These are phyloP conservation scores for Chalciporus pseudorubinellus DNA, from an alignment of 768 basidiomycete species.

Conservation along the genomic window DNA sequence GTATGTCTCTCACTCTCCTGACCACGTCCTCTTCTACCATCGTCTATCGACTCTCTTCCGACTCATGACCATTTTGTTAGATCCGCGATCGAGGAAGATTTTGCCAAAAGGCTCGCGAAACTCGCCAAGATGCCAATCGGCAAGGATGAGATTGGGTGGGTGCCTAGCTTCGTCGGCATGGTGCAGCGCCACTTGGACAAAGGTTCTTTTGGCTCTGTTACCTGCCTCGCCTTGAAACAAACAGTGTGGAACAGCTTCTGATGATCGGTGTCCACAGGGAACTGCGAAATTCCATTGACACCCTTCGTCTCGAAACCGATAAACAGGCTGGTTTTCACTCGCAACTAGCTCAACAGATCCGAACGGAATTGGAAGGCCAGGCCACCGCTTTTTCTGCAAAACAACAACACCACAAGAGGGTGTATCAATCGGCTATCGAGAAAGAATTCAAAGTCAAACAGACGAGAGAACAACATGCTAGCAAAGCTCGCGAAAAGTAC, in stretches of 20 bases:
- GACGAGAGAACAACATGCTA: slow-evolving; percentile 79
- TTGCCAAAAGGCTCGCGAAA: slow-evolving; percentile 80
- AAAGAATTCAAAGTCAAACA: slow-evolving; percentile 90
- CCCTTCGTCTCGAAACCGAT: slow-evolving; percentile 79
- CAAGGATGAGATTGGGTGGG: slow-evolving; percentile 91
- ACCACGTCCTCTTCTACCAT: slow-evolving; percentile 1
- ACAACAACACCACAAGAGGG: slow-evolving; percentile 72
- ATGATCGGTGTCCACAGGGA: slow-evolving; percentile 52
- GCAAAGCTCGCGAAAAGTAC: slow-evolving; percentile 90
- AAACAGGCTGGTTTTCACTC: slow-evolving; percentile 73
- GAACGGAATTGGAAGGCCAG: slow-evolving; percentile 70
- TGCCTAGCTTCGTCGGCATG: slow-evolving; percentile 14
- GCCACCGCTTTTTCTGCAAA: slow-evolving; percentile 57
- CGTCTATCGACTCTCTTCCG: not conserved
- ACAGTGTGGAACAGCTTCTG: slow-evolving; percentile 11
- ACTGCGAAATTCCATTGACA: slow-evolving; percentile 76
- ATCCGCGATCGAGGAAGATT: slow-evolving; percentile 91
- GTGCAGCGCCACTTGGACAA: not conserved
- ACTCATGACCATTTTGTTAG: slow-evolving; percentile 37
- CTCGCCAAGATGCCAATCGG: slow-evolving; percentile 76
- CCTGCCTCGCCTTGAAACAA: not conserved
- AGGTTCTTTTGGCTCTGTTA: not conserved
- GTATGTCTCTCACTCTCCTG: slow-evolving; percentile 42
- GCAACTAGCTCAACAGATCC: slow-evolving; percentile 71
- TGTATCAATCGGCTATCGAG: slow-evolving; percentile 74